These are phyloP conservation scores for Sporothrix brunneoviolacea DNA, from an alignment of 2,329 filamentous ascomycete species.

Conservation along the genomic window DNA sequence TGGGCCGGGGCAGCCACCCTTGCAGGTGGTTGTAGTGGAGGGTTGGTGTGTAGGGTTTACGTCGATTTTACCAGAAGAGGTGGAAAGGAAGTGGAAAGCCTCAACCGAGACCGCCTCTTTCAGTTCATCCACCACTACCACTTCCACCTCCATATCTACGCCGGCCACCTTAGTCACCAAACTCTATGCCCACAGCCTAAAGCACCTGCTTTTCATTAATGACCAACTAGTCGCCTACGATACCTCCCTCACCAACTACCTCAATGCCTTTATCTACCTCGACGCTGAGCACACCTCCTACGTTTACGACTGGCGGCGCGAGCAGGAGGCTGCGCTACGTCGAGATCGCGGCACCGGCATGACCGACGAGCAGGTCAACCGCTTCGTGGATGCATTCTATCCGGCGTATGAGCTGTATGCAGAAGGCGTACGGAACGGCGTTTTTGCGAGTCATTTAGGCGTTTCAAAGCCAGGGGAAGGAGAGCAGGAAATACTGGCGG, in stretches of 20 bases:
- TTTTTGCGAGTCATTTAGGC: too few relatives aligned
- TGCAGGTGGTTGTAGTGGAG: slow-evolving; percentile 70
- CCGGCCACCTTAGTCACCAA: slow-evolving; percentile 28
- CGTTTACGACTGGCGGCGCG: slow-evolving; percentile 76
- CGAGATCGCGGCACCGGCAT: slow-evolving; percentile 65
- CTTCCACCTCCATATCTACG: not conserved
- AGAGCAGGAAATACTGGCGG: slow-evolving; percentile 37
- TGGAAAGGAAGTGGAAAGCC: slow-evolving; percentile 39
- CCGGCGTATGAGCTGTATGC: slow-evolving; percentile 67
- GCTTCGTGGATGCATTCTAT: slow-evolving; percentile 65
- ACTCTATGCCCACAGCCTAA: slow-evolving; percentile 40
- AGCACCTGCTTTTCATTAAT: slow-evolving; percentile 47
- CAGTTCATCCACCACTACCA: not conserved
- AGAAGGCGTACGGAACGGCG: slow-evolving; percentile 50
- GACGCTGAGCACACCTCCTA: slow-evolving; percentile 66
- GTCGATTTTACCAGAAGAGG: slow-evolving; percentile 44
- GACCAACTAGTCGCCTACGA: slow-evolving; percentile 41
- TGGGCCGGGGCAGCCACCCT: slow-evolving; percentile 38
- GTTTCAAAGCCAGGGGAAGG: too few relatives aligned
- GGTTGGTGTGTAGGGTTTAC: slow-evolving; percentile 89
- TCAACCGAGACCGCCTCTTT: slow-evolving; percentile 30
- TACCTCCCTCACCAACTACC: slow-evolving; percentile 36
- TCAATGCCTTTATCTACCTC: slow-evolving; percentile 52
- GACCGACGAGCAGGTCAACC: slow-evolving; percentile 70
- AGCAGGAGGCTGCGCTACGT: slow-evolving; percentile 71